Conservation (phyloP, 2,329 filamentous ascomycete genomes). For the Trichoderma simmonsii region DNA sequence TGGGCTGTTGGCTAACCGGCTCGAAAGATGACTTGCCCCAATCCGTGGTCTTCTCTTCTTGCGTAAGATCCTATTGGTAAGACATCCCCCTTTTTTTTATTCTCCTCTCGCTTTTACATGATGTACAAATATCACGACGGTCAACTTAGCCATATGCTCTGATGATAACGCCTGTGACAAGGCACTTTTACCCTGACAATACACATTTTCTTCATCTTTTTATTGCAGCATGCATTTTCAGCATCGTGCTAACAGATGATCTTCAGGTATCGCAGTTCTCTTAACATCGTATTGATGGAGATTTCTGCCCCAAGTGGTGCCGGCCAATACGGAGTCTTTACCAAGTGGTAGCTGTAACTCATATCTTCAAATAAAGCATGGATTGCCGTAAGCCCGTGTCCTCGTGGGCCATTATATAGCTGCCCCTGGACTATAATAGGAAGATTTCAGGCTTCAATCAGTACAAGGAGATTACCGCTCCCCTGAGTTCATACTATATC, state of each 20-base stretch:
- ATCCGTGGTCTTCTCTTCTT: background rate
- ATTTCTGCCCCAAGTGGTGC: background rate
- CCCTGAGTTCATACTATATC: too few species aligned
- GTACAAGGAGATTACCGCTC: too few species aligned
- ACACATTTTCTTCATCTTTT: background rate
- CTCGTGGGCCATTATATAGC: background rate
- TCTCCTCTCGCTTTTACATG: conserved; percentile 30
- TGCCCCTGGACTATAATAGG: background rate
- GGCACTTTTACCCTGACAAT: conserved; percentile 32
- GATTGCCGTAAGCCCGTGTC: background rate
- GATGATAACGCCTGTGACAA: conserved; percentile 47
- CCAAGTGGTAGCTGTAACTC: background rate
- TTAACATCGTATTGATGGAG: background rate
- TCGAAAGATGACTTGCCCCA: background rate
- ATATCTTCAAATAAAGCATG: background rate
- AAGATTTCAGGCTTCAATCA: too few species aligned
- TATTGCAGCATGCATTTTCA: background rate
- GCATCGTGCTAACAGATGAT: conserved; percentile 11
- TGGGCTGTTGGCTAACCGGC: conserved; percentile 26
- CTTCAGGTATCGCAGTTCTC: background rate
- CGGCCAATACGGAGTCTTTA: background rate
- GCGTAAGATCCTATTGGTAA: conserved; percentile 25
- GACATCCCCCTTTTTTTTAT: conserved; percentile 20
- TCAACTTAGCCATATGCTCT: conserved; percentile 48
- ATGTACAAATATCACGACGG: conserved; percentile 48